Base-by-base conservation (phyloP, 305 asterid genomes). In the Vinca major region DNA sequence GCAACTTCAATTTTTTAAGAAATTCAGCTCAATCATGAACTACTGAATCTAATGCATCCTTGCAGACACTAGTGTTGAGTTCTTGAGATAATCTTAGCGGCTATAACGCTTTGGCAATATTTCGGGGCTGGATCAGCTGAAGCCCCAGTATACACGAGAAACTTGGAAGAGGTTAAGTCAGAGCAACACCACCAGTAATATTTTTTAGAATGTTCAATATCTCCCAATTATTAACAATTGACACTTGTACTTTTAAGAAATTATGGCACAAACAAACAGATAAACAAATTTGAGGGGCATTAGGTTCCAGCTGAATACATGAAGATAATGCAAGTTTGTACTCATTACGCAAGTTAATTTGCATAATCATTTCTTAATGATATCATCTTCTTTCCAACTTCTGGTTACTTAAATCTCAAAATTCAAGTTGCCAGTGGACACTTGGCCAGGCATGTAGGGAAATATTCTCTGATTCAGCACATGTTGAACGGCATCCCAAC, bases 301-400 rank as follows among this genome's bases (percentile, higher is more conserved):
- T 14, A 20, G 45, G 3, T 3, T 37, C 63, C 63, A 14, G 2
- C 45, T 11, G 11, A 58, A 36, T 4, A 11, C 9, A 51, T 21
- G 49, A 43, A 54, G 33, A 53, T 11, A 65, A 14, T 12, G 40
- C 10, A 4, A 20, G 1, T 21, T 16, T 36, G 3, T 41, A 45
- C 55, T 50, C 37, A 19, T 43, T 68, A 26, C 33, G 5, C 39
- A 26, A 43, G n/a, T 20, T 14, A 67, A 55, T 6, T 5, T 67
- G 44, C 3, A 55, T 21, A 44, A 61, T 61, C 47, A 39, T 36
- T 8, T 37, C 14, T 61, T 16, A 61, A 37, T 61, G 37, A 16
- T 60, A 40, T 61, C 47, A 61, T 37, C 48, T 68, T 55, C 47
- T 41, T 21, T 51, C 14, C 33, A 54, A 63, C 69, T 49, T 16